Evolutionary conservation across 2,329 filamentous ascomycete species (phyloP), one percentile per base, ranked within the genome.

Genomic region (Penicillium freii): DNA sequence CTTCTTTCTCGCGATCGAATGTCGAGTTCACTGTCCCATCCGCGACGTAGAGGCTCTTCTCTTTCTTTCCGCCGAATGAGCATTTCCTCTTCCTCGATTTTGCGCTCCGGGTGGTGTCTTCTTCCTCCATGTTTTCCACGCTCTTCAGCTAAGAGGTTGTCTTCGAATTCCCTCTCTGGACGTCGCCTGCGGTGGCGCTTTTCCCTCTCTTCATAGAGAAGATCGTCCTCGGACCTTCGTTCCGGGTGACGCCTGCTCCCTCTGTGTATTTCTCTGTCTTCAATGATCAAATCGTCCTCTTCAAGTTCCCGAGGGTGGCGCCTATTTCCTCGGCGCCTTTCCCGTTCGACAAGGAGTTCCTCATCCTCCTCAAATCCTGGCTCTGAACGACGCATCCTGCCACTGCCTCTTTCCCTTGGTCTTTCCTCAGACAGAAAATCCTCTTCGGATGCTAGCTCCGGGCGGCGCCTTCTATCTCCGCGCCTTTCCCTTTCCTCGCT

Each of bases 11-110:
- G 54, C 2, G 49, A 40, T 36, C 29, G 54, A 19, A 56, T 36
- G 10, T 56, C 49, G 13, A 45, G 21, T 21, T 56, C 54, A 6
- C 54, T 56, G 21, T 56, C 54, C 54, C 54, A 56, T 21, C 54
- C 54, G 4, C 54, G 43, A 17, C 36, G 49, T 23, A 53, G 49
- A 4, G 17, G 49, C 9, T 43, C 54, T 17, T 42, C 36, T n/a
- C 31, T 17, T 29, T 66, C 64, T 53, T 60, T 64, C 54, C 59
- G 62, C 23, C 55, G 54, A 44, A 66, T 63, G 7, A 61, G n/a
- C 23, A 50, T 23, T 42, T 56, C 54, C 6, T 66, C 61, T 56
- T 79, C 73, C 23, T 67, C 56, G 1, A 61, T 42, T 38, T 51
- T 47, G n/a, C 33, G 17, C 33, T 60, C 56, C n/a, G 25, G 34